Percentiles rank a stretch among this genome's conserved stretches.
Conservation (phyloP, 495 filamentous ascomycete species). For the Talaromyces borbonicus region DNA sequence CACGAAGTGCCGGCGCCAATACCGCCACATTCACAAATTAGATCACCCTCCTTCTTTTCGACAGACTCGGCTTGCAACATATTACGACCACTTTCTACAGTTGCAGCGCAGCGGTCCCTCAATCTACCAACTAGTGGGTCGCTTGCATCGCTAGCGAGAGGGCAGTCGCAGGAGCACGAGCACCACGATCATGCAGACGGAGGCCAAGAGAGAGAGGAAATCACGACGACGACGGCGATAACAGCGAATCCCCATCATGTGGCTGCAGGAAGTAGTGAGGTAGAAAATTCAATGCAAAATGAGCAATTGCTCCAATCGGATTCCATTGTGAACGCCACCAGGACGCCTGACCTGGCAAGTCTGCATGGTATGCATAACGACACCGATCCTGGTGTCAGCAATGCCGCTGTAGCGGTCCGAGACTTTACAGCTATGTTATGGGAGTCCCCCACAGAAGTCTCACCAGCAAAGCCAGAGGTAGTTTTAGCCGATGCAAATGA, state of each 20-base stretch:
- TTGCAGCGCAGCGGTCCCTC: constrained; percentile 3
- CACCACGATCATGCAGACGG: constrained; percentile 1
- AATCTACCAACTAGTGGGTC: constrained; percentile 6
- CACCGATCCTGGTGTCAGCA: not conserved
- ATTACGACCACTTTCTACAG: constrained; percentile 3
- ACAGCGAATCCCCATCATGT: no score
- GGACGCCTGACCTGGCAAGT: not conserved
- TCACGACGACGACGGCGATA: no score
- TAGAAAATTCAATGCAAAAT: not conserved
- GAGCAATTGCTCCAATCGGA: constrained; percentile 7
- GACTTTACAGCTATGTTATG: not conserved
- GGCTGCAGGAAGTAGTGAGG: no score
- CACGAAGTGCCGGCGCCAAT: not conserved
- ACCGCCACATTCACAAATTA: not conserved
- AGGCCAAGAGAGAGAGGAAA: not conserved
- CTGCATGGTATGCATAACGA: not conserved
- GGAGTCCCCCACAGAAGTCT: no score
- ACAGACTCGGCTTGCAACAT: constrained; percentile 3
- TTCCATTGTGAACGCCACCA: constrained; percentile 3
- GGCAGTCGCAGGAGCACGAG: not conserved
- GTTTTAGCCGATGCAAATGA: not conserved
- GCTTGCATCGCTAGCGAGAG: constrained; percentile 8
- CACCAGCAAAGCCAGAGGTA: no score
- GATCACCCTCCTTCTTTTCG: not conserved
- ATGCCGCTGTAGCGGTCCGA: not conserved